Evolutionary conservation across 768 basidiomycete species (phyloP).

Genomic region (Amanita inopinata): DNA sequence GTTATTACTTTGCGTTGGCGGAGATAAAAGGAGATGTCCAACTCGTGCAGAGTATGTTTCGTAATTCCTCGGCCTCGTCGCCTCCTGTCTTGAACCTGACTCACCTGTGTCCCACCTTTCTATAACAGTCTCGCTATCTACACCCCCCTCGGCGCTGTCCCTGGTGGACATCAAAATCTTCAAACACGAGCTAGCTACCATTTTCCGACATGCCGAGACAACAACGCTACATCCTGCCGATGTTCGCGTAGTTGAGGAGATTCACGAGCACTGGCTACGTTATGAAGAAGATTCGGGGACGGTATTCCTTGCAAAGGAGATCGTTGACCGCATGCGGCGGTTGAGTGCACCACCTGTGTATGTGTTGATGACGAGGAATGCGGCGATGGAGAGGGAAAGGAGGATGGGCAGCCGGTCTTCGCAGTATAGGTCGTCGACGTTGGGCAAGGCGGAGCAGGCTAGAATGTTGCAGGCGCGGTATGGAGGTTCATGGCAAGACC

Average conservation of each 20-base stretch:
- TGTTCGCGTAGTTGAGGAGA: slow-evolving; percentile 41
- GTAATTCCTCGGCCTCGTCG: too few relatives aligned
- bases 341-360: slow-evolving; percentile 23
- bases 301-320: slow-evolving; percentile 47
- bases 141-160: slow-evolving; percentile 33
- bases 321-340: slow-evolving; percentile 34
- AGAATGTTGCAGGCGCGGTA: neutral
- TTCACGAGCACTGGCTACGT: slow-evolving; percentile 35
- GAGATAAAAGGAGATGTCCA: slow-evolving; percentile 44
- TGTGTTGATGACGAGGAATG: neutral
- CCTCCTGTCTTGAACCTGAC: too few relatives aligned
- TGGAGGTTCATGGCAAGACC: neutral
- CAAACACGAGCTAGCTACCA: slow-evolving; percentile 54
- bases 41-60: slow-evolving; percentile 56
- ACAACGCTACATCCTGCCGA: slow-evolving; percentile 38
- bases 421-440: neutral
- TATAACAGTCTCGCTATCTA: slow-evolving; percentile 25
- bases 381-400: neutral
- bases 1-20: slow-evolving; percentile 45
- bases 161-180: slow-evolving; percentile 45
- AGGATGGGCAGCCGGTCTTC: neutral
- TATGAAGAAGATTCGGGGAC: slow-evolving; percentile 53
- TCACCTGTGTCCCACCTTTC: slow-evolving; percentile 5
- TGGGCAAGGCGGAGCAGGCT: neutral
- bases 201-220: slow-evolving; percentile 44